These are phyloP conservation scores for Glomus cerebriforme DNA, from an alignment of 192 early-diverging fungal species.

Conservation along the genomic window DNA sequence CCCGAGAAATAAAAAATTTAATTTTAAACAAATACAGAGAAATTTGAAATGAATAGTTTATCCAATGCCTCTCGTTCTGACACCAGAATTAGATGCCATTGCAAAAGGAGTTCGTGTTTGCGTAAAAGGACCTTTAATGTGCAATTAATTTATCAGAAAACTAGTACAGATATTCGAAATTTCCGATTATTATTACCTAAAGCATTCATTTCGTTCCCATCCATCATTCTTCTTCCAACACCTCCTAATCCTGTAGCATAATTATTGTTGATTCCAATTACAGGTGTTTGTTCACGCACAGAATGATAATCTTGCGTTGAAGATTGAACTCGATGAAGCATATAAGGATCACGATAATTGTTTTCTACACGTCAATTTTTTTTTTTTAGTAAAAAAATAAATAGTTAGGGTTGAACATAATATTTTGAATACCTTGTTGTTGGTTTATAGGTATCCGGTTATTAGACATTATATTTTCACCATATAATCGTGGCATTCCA, in stretches of 20 bases:
- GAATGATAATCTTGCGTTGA: neutral
- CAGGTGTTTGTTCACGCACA: neutral
- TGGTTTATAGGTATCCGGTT: neutral
- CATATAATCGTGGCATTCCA: neutral
- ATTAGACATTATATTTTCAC: neutral
- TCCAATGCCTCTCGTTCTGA: no score
- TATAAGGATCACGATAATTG: neutral
- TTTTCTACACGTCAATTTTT: neutral
- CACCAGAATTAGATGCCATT: neutral
- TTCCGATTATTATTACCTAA: neutral
- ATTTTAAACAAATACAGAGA: no score
- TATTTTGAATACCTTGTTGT: no score
- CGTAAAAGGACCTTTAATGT: neutral
- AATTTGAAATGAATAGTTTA: no score
- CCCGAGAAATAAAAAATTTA: no score
- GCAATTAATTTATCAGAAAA: no score
- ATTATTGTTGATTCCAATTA: neutral
- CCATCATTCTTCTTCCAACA: neutral
- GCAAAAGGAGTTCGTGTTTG: conserved; percentile 13
- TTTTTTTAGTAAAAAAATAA: neutral
- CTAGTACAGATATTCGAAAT: neutral
- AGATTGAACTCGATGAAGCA: neutral
- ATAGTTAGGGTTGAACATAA: no score
- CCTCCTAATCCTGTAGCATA: neutral
- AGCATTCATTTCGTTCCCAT: conserved; percentile 2